Evolutionary conservation across 164 flowering plant genomes (phyloP), one percentile per base, ranked within the genome.

Genomic region (Nymphaea colorata): DNA sequence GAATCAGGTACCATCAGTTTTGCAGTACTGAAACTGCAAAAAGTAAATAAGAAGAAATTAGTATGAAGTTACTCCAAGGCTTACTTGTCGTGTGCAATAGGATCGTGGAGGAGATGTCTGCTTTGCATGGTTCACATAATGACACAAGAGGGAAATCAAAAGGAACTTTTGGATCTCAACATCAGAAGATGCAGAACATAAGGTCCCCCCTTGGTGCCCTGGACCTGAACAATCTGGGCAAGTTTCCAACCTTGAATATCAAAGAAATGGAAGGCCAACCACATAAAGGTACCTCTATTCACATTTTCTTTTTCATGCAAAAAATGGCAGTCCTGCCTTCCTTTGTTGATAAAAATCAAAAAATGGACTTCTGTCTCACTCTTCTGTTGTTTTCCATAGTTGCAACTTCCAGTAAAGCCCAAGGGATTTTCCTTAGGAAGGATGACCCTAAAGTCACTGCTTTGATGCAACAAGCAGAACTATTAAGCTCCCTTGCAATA

Each of bases 391-490:
- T 45, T 45, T 5, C 2, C 2, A 45, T 10, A 45, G 53, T 45
- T 45, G 0, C 53, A 45, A 45, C 53, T 45, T 45, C 2, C 53
- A 68, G 69, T 70, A 83, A 80, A 74, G 68, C 42, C 65, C 82
- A 87, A 79, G 97, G 87, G 67, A 83, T 82, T 42, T 95, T 84
- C 81, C 79, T 91, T 55, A 85, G 73, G 66, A 87, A 85, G 82
- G 87, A 90, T 76, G 97, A 95, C 77, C 99, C 98, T 61, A 91
- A 82, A 86, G 76, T 87, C 67, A 73, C 74, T 63, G 91, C 89
- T 66, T 76, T 90, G 75, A 79, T 88, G 82, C 92, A 90, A 77
- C 97, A 95, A 84, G 96, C 91, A 72, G 96, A 95, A 70, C 81
- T 91, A 66, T 95, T 95, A 62, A 85, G 87, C 81, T 90, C 96